phyloP scores from a whole-genome alignment of 768 basidiomycete species.

The Pluteus cervinus region DNA sequence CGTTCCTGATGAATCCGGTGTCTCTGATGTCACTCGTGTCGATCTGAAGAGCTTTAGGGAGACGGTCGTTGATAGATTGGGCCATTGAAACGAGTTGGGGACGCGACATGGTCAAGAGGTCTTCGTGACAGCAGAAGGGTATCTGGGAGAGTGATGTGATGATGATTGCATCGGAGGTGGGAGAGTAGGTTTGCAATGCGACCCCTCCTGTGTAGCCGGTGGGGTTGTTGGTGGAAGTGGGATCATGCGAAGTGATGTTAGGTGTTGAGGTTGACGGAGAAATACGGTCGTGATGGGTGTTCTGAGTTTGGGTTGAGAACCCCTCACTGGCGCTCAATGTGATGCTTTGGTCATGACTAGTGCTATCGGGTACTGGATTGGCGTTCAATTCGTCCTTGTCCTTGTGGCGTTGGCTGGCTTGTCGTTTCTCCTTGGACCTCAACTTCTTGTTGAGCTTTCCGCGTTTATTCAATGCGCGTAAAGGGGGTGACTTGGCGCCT shows the following conservation, averaged over 20 bases:
- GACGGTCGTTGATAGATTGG: conserved; percentile 43
- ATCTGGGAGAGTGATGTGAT: conserved; percentile 53
- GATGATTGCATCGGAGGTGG: conserved; percentile 40
- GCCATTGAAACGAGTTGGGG: conserved; percentile 48
- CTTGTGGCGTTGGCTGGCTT: conserved; percentile 7
- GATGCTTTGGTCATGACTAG: conserved; percentile 1
- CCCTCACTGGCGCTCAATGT: neutral
- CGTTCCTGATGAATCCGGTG: conserved; percentile 40
- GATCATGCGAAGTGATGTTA: neutral
- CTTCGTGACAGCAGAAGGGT: conserved; percentile 74
- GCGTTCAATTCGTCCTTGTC: conserved; percentile 7
- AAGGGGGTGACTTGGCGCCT: conserved; percentile 9
- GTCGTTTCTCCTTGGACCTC: too few relatives aligned
- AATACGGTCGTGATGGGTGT: neutral
- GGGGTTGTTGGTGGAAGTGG: neutral
- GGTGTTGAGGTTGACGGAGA: neutral
- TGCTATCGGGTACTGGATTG: neutral
- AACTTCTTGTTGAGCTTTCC: conserved; percentile 5
- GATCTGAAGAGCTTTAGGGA: conserved; percentile 49
- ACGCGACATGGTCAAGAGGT: conserved; percentile 60
- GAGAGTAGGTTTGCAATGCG: conserved; percentile 1
- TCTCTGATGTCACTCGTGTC: conserved; percentile 30
- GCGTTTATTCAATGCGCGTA: conserved; percentile 12
- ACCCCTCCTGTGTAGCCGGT: neutral
- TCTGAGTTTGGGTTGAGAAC: conserved; percentile 1